Conservation (phyloP, 306 rosid genomes). For the Argentina anserina region DNA sequence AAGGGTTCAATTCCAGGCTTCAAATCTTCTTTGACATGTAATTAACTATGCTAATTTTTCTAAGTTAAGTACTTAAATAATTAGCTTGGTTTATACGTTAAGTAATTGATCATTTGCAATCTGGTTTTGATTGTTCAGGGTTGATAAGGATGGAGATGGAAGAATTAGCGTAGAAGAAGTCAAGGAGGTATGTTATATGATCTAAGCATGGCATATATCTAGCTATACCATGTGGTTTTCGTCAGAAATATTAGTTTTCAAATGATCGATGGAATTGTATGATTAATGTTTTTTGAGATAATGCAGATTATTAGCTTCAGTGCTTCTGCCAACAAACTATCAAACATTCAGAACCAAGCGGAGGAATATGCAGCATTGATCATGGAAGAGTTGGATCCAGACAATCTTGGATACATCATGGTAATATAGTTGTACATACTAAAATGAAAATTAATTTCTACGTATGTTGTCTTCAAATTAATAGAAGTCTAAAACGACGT, state of each 20-base stretch:
- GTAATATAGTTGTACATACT: constrained; percentile 13
- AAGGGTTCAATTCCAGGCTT: constrained; percentile 62
- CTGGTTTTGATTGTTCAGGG: constrained; percentile 34
- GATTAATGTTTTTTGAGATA: not conserved
- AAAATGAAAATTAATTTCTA: not conserved
- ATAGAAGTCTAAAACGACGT: not conserved
- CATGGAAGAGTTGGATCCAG: constrained; percentile 74
- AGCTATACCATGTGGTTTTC: constrained; percentile 5
- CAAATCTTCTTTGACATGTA: constrained; percentile 74
- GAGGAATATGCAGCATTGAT: constrained; percentile 71
- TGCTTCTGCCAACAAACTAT: constrained; percentile 61
- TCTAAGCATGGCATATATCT: not conserved
- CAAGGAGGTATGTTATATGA: constrained; percentile 40
- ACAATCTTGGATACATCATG: constrained; percentile 54
- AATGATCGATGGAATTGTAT: not conserved
- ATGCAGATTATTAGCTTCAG: constrained; percentile 59
- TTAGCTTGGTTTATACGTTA: not conserved
- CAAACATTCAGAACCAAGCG: constrained; percentile 59
- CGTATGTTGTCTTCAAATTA: not conserved
- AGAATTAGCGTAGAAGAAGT: constrained; percentile 60
- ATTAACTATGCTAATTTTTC: not conserved
- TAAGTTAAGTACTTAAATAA: not conserved
- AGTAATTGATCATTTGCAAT: not conserved
- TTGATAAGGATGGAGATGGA: constrained; percentile 69
- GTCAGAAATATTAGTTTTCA: not conserved